A percentile compares a stretch with the other conserved stretches of the same genome.
Conservation (phyloP, 129 eudicot species). For the Lactuca sativa region DNA sequence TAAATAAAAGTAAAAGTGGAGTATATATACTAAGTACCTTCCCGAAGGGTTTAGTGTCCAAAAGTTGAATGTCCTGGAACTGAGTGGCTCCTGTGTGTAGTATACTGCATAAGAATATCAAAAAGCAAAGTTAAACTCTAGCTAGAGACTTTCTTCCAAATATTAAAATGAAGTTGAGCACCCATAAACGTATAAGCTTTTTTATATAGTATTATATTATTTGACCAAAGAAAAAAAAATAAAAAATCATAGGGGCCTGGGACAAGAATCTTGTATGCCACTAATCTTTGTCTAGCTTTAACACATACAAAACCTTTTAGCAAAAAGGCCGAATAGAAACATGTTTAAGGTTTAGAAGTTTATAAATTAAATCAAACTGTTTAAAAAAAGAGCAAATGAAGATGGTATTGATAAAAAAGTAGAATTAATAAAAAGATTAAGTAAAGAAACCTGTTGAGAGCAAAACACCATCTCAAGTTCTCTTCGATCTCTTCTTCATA, state of each 20-base stretch:
- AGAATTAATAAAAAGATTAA: background rate
- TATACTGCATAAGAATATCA: slow-evolving; percentile 42
- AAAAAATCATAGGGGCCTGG: background rate
- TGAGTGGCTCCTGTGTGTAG: slow-evolving; percentile 84
- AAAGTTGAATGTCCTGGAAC: slow-evolving; percentile 83
- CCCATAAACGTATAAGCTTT: background rate
- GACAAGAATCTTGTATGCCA: slow-evolving; percentile 21
- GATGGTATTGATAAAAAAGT: background rate
- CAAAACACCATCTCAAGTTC: slow-evolving; percentile 84
- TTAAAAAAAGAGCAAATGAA: background rate
- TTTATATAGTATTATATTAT: background rate
- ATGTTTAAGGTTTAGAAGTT: background rate
- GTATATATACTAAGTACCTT: slow-evolving; percentile 42
- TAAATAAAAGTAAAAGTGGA: background rate
- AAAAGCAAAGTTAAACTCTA: background rate
- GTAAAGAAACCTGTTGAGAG: slow-evolving; percentile 56
- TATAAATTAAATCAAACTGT: background rate
- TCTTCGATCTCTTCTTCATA: slow-evolving; percentile 82
- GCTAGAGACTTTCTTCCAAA: background rate
- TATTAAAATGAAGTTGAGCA: background rate
- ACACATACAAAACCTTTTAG: slow-evolving; percentile 34
- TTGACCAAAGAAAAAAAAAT: background rate
- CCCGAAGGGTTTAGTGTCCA: slow-evolving; percentile 94
- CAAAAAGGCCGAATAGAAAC: slow-evolving; percentile 18
- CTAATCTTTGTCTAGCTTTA: slow-evolving; percentile 30